phyloP scores from a whole-genome alignment of 768 basidiomycete genomes.

The Lactarius deliciosus region DNA sequence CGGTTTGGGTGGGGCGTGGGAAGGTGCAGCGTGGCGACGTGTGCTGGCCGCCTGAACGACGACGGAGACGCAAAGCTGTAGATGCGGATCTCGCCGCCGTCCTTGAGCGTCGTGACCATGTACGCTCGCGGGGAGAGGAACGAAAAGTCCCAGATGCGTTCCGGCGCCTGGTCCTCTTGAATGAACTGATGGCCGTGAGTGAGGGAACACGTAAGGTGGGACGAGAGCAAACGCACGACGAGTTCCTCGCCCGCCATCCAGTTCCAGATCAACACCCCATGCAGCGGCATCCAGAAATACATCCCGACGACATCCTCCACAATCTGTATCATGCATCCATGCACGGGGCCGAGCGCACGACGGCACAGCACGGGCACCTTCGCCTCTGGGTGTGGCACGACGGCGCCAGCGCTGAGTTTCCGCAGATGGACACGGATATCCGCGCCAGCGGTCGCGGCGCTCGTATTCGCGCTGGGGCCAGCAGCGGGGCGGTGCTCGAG shows the following conservation, averaged over 20 bases:
- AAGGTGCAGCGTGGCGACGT: slow-evolving; percentile 33
- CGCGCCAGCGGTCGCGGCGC: neutral
- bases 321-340: slow-evolving; percentile 47
- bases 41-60: slow-evolving; percentile 13
- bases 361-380: slow-evolving; percentile 33
- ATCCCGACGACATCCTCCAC: slow-evolving; percentile 54
- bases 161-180: slow-evolving; percentile 32
- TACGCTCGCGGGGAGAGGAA: slow-evolving; percentile 47
- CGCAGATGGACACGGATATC: slow-evolving; percentile 43
- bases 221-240: slow-evolving; percentile 40
- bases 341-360: slow-evolving; percentile 31
- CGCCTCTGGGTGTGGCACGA: slow-evolving; percentile 45
- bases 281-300: slow-evolving; percentile 41
- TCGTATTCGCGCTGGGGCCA: neutral
- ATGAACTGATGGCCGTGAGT: slow-evolving; percentile 35
- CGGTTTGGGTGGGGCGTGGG: slow-evolving; percentile 29
- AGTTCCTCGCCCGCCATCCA: slow-evolving; percentile 48
- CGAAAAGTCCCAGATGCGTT: slow-evolving; percentile 44
- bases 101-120: slow-evolving; percentile 40
- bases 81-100: slow-evolving; percentile 43
- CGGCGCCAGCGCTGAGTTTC: slow-evolving; percentile 41
- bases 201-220: neutral
- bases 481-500: slow-evolving; percentile 31
- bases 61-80: slow-evolving; percentile 39
- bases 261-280: slow-evolving; percentile 48